Conservation (phyloP, 2,329 filamentous ascomycete genomes). For the Aspergillus alliaceus region DNA sequence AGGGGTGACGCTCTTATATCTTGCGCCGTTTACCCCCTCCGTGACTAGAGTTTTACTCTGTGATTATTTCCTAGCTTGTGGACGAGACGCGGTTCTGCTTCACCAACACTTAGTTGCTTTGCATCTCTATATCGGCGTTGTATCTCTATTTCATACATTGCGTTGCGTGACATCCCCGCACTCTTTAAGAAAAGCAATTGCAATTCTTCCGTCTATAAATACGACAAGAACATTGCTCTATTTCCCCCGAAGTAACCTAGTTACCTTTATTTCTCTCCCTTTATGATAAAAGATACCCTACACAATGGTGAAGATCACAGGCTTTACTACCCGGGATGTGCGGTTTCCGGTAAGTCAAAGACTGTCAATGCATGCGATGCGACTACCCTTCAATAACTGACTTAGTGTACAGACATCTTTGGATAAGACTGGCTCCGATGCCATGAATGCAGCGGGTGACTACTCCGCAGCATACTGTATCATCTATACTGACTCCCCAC, state of each 20-base stretch:
- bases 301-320: constrained; percentile 65
- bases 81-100: background rate
- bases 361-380: background rate
- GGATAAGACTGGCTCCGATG: constrained; percentile 94
- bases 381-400: background rate
- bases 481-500: constrained; percentile 70
- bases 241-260: background rate
- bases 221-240: background rate
- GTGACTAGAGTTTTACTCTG: background rate
- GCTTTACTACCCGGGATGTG: constrained; percentile 71
- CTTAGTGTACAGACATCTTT: constrained; percentile 66
- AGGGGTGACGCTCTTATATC: background rate
- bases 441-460: constrained; percentile 92
- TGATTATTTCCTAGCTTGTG: background rate
- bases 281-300: constrained; percentile 2
- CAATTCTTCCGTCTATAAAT: constrained; percentile 4
- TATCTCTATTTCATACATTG: background rate
- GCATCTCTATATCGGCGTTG: background rate
- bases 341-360: constrained; percentile 61
- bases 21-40: background rate
- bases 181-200: background rate
- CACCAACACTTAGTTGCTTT: background rate
- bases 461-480: constrained; percentile 96
- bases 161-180: background rate
- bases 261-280: background rate